Base-by-base conservation (phyloP, 1,284 basidiomycete genomes). In the Puccinia coronata region DNA sequence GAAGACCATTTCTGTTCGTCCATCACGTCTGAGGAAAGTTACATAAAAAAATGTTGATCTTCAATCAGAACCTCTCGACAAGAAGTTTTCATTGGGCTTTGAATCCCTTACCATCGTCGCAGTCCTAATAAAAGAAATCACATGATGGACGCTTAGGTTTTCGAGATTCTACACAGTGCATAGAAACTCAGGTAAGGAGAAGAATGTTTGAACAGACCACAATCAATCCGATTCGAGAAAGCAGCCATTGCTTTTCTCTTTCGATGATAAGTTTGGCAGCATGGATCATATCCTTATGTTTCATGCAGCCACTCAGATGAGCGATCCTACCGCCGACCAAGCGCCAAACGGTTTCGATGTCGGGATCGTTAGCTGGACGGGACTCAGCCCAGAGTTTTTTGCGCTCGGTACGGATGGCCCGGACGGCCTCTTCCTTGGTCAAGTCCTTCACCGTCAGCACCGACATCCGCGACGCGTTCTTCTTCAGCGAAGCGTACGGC, bases 1-100 rank as follows among this genome's bases (percentile, higher is more conserved):
- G 79, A 81, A 6, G 79, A 57, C 79, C 79, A 81, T 67, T 81
- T 81, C 71, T 81, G 79, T 34, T 81, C 79, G 57, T 81, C 79
- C 79, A 81, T 81, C 14, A 81, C 79, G 36, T 81, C 79, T 81
- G 51, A 28, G 6, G 51, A 36, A 12, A 53, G 18, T 51, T n/a
- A 47, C 25, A 73, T 55, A 49, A 34, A 71, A 36, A 53, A 20
- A 25, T 9, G 23, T 63, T 18, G 47, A 47, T 5, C 1, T 20
- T 39, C 34, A 43, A n/a, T 43, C 61, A 65, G 61, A 41, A 25
- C 31, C 31, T 28, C 31, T n/a, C n/a, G n/a, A n/a, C n/a, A n/a
- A 61, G 28, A 11, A 61, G 31, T 18, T 36, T 20, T 20, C 5
- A 20, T 39, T 39, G 20, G 39, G 1, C 34, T 23, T 41, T 18